phyloP scores from a whole-genome alignment of 352 stramenopile genomes.

The Phytophthora ramorum region DNA sequence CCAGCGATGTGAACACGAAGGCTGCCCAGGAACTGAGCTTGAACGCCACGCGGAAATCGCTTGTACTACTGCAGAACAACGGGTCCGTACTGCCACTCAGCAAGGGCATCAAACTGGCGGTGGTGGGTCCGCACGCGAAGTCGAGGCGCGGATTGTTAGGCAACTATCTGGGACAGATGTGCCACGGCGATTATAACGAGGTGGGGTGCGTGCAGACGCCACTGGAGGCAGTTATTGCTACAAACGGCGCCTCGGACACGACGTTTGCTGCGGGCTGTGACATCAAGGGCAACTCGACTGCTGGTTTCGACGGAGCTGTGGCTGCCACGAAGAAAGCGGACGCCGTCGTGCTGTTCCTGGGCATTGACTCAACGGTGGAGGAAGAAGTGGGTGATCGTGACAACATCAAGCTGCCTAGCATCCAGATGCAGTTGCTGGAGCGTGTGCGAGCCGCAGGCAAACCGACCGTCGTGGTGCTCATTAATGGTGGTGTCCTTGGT shows the following conservation, averaged over 20 bases:
- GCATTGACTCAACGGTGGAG: conserved; percentile 85
- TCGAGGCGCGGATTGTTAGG: conserved; percentile 69
- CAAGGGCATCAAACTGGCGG: conserved; percentile 58
- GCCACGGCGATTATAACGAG: conserved; percentile 70
- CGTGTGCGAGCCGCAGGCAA: conserved; percentile 63
- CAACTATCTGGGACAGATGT: conserved; percentile 93
- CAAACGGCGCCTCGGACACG: conserved; percentile 51
- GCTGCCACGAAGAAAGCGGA: conserved; percentile 54
- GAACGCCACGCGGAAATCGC: conserved; percentile 80
- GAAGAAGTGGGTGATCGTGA: conserved; percentile 74
- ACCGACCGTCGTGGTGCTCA: conserved; percentile 84
- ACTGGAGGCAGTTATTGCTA: conserved; percentile 60
- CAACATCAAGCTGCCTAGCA: conserved; percentile 69
- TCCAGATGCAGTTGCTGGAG: conserved; percentile 82
- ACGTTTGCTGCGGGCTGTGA: conserved; percentile 48
- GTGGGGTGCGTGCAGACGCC: conserved; percentile 75
- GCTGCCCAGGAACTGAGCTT: conserved; percentile 70
- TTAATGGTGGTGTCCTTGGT: conserved; percentile 88
- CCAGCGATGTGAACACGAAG: conserved; percentile 76
- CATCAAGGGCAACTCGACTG: conserved; percentile 72
- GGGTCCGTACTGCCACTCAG: conserved; percentile 69
- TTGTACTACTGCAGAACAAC: conserved; percentile 95
- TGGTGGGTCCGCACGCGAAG: conserved; percentile 86
- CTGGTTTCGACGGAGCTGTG: conserved; percentile 58
- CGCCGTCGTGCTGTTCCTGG: conserved; percentile 81